These are phyloP conservation scores for Colletotrichum echinochloae DNA, from an alignment of 2,329 filamentous ascomycete species.

Conservation along the genomic window DNA sequence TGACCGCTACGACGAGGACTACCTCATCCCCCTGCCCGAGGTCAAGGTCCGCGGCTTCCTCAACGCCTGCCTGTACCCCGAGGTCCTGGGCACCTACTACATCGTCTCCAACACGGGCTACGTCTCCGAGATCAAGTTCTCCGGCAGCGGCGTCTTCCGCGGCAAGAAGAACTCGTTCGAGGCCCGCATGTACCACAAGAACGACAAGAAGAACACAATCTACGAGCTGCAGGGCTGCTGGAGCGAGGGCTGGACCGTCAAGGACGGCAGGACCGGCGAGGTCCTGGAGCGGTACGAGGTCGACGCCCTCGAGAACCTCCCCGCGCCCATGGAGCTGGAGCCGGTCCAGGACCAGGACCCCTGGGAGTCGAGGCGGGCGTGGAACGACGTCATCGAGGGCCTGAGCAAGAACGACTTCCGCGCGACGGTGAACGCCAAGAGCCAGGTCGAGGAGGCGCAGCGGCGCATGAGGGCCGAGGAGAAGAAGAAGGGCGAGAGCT, in stretches of 20 bases:
- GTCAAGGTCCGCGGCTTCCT: slow-evolving; percentile 62
- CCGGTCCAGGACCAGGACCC: slow-evolving; percentile 79
- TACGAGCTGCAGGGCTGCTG: slow-evolving; percentile 40
- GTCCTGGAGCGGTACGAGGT: slow-evolving; percentile 52
- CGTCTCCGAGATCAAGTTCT: slow-evolving; percentile 60
- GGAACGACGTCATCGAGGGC: slow-evolving; percentile 80
- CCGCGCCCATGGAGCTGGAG: slow-evolving; percentile 50
- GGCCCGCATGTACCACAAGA: slow-evolving; percentile 55
- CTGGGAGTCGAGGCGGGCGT: slow-evolving; percentile 83
- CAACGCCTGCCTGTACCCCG: slow-evolving; percentile 61
- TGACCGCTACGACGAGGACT: slow-evolving; percentile 62
- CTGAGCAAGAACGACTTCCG: slow-evolving; percentile 83
- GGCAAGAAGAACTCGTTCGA: slow-evolving; percentile 61
- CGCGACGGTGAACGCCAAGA: slow-evolving; percentile 77
- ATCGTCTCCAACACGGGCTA: slow-evolving; percentile 60
- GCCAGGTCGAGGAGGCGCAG: slow-evolving; percentile 84
- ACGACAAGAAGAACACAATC: slow-evolving; percentile 50
- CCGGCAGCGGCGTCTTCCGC: slow-evolving; percentile 58
- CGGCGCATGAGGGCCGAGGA: slow-evolving; percentile 79
- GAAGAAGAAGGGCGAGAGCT: slow-evolving; percentile 59
- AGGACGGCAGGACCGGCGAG: slow-evolving; percentile 49
- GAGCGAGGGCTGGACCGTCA: slow-evolving; percentile 45
- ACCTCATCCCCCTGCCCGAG: slow-evolving; percentile 61
- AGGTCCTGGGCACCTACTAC: slow-evolving; percentile 59
- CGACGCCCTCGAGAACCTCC: slow-evolving; percentile 49